Percentiles rank a stretch among this genome's conserved stretches.
Evolutionary conservation across 768 basidiomycete species (phyloP).

Genomic region (Mycena rebaudengoi): DNA sequence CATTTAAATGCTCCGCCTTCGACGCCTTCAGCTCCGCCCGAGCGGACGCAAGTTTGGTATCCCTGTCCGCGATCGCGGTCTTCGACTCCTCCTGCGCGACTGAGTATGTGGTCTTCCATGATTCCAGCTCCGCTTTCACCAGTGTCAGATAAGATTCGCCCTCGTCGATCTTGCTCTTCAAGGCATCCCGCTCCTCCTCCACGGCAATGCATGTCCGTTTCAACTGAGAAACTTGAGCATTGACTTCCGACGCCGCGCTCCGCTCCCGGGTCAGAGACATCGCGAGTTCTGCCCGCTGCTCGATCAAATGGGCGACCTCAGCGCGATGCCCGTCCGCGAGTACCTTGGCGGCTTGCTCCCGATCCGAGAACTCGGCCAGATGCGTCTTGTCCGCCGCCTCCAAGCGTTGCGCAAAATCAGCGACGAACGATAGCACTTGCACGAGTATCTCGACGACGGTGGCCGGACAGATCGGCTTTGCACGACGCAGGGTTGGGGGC

Average conservation of each 20-base stretch:
- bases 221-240: too few species aligned
- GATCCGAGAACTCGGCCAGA: too few species aligned
- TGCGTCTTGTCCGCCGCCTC: neutral
- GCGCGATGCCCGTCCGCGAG: too few species aligned
- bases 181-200: neutral
- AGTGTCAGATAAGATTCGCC: too few species aligned
- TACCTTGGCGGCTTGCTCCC: too few species aligned
- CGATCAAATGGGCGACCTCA: too few species aligned
- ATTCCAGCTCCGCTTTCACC: neutral
- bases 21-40: neutral
- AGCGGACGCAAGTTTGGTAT: neutral
- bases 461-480: constrained; percentile 4
- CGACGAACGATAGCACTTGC: neutral
- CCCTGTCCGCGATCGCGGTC: too few species aligned
- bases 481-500: neutral
- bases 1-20: neutral
- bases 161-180: neutral
- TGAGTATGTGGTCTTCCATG: neutral
- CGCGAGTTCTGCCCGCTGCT: too few species aligned
- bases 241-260: too few species aligned
- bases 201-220: too few species aligned
- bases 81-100: too few species aligned
- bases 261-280: too few species aligned
- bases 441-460: constrained; percentile 8
- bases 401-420: neutral